A percentile compares a stretch with the other conserved stretches of the same genome.
Evolutionary conservation across 1,139 yeast species (phyloP).

Genomic region (Suhomyces bolitotheri): DNA sequence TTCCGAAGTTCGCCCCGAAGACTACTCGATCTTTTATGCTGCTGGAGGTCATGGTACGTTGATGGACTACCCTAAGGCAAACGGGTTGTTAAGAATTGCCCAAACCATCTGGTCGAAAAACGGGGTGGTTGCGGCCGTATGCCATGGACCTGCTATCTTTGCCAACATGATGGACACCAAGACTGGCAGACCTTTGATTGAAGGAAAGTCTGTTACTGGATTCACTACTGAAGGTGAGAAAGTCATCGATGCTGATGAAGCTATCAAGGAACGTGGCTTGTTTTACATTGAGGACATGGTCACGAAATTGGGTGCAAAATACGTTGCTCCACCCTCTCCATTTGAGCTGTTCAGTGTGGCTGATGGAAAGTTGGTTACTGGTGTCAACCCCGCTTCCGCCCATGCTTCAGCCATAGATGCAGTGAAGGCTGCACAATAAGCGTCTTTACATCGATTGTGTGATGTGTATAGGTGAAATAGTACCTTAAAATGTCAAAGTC

Average conservation of each 20-base stretch:
- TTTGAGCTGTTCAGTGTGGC: conserved; percentile 20
- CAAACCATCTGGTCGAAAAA: conserved; percentile 18
- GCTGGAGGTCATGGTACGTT: conserved; percentile 26
- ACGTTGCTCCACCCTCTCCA: conserved; percentile 19
- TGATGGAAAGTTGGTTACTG: conserved; percentile 25
- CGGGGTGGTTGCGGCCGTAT: conserved; percentile 25
- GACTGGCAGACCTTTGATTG: conserved; percentile 19
- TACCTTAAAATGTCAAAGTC: not conserved
- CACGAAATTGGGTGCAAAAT: conserved; percentile 20
- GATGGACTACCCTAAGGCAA: conserved; percentile 24
- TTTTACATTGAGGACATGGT: conserved; percentile 16
- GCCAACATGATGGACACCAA: conserved; percentile 16
- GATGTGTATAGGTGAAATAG: too few species aligned
- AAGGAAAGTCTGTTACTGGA: conserved; percentile 23
- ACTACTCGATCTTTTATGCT: conserved; percentile 24
- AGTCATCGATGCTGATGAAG: conserved; percentile 11
- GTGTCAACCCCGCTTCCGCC: conserved; percentile 47
- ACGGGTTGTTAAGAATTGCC: conserved; percentile 19
- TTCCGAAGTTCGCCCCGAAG: conserved; percentile 17
- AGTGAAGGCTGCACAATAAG: conserved; percentile 16
- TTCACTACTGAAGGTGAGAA: conserved; percentile 24
- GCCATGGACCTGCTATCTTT: conserved; percentile 26
- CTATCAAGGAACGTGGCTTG: conserved; percentile 16
- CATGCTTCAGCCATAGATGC: conserved; percentile 44
- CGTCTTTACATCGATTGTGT: too few species aligned